These are phyloP conservation scores for Zangia roseola DNA, from an alignment of 768 basidiomycete genomes.

Conservation along the genomic window DNA sequence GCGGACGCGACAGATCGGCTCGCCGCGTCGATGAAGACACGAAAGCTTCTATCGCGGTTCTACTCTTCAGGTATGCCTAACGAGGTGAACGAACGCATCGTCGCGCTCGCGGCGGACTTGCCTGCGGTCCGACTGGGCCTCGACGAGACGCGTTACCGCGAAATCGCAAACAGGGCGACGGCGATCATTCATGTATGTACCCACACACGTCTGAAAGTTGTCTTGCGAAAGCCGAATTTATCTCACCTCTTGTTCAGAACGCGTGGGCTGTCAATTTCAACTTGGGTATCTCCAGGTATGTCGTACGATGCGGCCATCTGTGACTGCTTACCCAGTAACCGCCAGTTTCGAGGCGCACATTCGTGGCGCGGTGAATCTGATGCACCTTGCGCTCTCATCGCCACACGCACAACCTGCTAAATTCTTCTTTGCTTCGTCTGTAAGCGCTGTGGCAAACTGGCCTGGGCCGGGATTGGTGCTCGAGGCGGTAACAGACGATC, in stretches of 20 bases:
- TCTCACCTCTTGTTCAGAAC: slow-evolving; percentile 33
- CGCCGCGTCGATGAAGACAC: slow-evolving; percentile 37
- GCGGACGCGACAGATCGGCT: slow-evolving; percentile 42
- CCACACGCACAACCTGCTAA: slow-evolving; percentile 30
- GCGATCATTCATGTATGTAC: slow-evolving; percentile 44
- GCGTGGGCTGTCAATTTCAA: slow-evolving; percentile 61
- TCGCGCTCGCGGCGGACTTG: slow-evolving; percentile 44
- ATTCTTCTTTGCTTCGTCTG: slow-evolving; percentile 54
- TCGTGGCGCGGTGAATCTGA: slow-evolving; percentile 48
- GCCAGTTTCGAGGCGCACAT: slow-evolving; percentile 44
- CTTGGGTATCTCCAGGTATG: slow-evolving; percentile 32
- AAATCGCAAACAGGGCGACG: slow-evolving; percentile 37
- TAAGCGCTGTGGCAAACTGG: slow-evolving; percentile 34
- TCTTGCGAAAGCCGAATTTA: too few species aligned
- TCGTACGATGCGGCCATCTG: not conserved
- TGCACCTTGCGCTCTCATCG: slow-evolving; percentile 46
- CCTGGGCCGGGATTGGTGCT: slow-evolving; percentile 16
- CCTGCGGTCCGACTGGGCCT: slow-evolving; percentile 43
- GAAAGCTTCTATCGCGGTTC: slow-evolving; percentile 29
- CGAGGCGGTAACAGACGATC: slow-evolving; percentile 23
- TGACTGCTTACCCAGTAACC: slow-evolving; percentile 2
- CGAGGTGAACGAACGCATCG: slow-evolving; percentile 27
- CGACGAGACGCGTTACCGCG: slow-evolving; percentile 33
- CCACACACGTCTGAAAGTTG: too few species aligned
- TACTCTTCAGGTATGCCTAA: not conserved